Evolutionary conservation across 805 yeast species (phyloP).

Genomic region (Zygoascus bituminiphila): DNA sequence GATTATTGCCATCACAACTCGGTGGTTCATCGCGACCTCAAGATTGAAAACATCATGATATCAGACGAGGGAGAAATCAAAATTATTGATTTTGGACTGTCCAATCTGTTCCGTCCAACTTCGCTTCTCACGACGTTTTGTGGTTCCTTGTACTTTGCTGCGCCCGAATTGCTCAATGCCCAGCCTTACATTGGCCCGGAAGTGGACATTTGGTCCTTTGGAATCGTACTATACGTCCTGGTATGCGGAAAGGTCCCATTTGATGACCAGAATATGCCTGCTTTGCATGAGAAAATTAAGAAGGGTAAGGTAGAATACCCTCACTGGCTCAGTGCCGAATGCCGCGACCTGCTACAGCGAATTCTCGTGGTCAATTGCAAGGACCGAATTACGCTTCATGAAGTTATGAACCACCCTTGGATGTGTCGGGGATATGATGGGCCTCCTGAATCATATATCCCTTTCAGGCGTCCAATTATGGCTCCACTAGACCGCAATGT

Average conservation of each 20-base stretch:
- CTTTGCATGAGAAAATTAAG: conserved; percentile 87
- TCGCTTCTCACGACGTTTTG: conserved; percentile 83
- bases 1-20: conserved; percentile 91
- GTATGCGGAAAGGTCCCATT: conserved; percentile 98
- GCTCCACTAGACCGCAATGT: conserved; percentile 62
- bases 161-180: conserved; percentile 91
- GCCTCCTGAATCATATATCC: conserved; percentile 62
- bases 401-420: conserved; percentile 89
- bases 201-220: conserved; percentile 97
- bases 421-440: conserved; percentile 81
- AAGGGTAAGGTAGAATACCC: conserved; percentile 92
- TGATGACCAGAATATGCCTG: conserved; percentile 89
- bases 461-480: conserved; percentile 66
- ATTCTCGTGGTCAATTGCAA: conserved; percentile 90
- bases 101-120: conserved; percentile 70
- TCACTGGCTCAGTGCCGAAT: conserved; percentile 65
- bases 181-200: conserved; percentile 94
- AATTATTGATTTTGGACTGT: conserved; percentile 91
- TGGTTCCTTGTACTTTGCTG: conserved; percentile 96
- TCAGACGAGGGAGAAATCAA: conserved; percentile 89
- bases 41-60: conserved; percentile 53
- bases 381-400: conserved; percentile 69
- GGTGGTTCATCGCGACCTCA: conserved; percentile 89
- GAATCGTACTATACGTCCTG: conserved; percentile 87
- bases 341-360: conserved; percentile 67